Evolutionary conservation across 75 land plant species (phyloP).

Genomic region (Azolla pinnata): DNA sequence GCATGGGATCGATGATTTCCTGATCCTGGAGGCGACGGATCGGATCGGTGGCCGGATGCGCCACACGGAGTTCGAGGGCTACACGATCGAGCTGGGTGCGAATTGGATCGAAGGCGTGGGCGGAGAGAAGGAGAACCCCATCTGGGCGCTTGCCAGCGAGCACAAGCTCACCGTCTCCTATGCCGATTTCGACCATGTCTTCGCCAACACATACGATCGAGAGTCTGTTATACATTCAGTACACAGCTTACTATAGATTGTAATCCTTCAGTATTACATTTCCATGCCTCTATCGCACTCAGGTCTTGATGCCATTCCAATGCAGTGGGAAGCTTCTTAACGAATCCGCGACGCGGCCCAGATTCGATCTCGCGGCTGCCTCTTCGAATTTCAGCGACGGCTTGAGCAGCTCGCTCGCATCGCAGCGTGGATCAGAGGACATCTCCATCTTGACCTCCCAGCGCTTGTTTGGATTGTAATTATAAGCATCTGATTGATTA

Average conservation of each 20-base stretch:
- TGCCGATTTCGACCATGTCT: constrained; percentile 48
- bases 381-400: background rate
- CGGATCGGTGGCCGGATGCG: constrained; percentile 49
- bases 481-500: too few species aligned
- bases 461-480: constrained; percentile 23
- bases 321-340: constrained; percentile 1
- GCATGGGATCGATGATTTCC: constrained; percentile 49
- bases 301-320: background rate
- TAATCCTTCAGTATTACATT: background rate
- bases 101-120: constrained; percentile 77
- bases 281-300: background rate
- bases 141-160: constrained; percentile 50
- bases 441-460: constrained; percentile 18
- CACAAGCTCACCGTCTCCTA: constrained; percentile 31
- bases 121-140: constrained; percentile 53
- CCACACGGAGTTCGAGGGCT: constrained; percentile 42
- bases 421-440: constrained; percentile 8
- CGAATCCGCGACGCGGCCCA: background rate
- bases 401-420: constrained; percentile 1
- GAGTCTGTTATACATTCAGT: constrained; percentile 21
- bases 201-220: constrained; percentile 52
- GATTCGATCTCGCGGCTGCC: constrained; percentile 28
- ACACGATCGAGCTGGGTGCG: constrained; percentile 59
- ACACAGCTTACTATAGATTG: too few species aligned
- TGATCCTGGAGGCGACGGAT: constrained; percentile 61